Evolutionary conservation across 768 basidiomycete species (phyloP).

Genomic region (Pulveroboletus ravenelii): DNA sequence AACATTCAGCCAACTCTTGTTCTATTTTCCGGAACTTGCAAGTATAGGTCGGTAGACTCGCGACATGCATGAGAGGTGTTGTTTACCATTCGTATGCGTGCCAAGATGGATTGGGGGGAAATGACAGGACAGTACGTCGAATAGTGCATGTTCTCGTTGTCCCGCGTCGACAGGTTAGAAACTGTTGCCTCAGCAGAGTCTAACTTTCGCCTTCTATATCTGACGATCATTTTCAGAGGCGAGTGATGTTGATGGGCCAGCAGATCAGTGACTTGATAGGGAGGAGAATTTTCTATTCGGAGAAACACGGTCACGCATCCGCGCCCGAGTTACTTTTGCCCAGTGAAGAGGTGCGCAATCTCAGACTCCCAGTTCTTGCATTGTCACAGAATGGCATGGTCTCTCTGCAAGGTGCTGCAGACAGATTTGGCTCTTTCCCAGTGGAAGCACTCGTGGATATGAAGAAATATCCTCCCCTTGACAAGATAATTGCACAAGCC

Average conservation of each 20-base stretch:
- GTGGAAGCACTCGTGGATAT: slow-evolving; percentile 5
- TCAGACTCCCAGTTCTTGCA: slow-evolving; percentile 72
- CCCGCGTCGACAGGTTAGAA: slow-evolving; percentile 4
- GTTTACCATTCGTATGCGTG: slow-evolving; percentile 17
- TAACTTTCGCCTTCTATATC: slow-evolving; percentile 34
- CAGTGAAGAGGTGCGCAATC: slow-evolving; percentile 52
- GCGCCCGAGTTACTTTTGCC: slow-evolving; percentile 73
- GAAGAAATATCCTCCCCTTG: background rate
- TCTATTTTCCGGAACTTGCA: background rate
- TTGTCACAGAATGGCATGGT: background rate
- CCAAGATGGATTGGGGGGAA: background rate
- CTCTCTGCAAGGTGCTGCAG: background rate
- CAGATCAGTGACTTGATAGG: background rate
- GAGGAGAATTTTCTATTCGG: slow-evolving; percentile 7
- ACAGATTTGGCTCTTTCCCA: background rate
- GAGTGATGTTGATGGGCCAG: slow-evolving; percentile 21
- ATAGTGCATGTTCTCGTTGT: slow-evolving; percentile 43
- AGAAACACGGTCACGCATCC: background rate
- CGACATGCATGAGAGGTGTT: slow-evolving; percentile 6
- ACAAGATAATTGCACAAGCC: no score
- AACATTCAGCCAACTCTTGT: background rate
- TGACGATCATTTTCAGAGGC: slow-evolving; percentile 44
- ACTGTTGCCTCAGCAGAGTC: slow-evolving; percentile 5
- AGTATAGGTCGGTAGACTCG: background rate
- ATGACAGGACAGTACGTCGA: slow-evolving; percentile 10